Base-by-base conservation (phyloP, 208 protist genomes). In the Leishmania arabica region DNA sequence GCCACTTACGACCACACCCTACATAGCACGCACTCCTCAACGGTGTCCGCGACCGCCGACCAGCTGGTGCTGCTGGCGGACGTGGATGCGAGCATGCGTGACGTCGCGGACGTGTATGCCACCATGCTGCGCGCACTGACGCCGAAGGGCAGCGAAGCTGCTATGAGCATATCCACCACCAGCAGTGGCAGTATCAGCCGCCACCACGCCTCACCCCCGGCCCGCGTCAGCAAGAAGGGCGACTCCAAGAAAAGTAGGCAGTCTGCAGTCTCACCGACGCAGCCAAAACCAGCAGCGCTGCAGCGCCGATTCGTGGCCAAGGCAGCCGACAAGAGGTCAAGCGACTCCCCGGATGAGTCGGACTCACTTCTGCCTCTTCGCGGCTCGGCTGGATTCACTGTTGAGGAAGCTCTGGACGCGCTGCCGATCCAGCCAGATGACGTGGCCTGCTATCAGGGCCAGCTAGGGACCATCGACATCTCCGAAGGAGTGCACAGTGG, bases 31-130 rank as follows among this genome's bases (percentile, higher is more conserved):
- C 56, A 37, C 34, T 76, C 73, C 21, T 31, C 64, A 9, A 66
- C 72, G 27, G 69, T 47, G 49, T 54, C 60, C 24, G 24, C 37
- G 19, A 72, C 37, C 8, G 62, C 79, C 7, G 24, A 60, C 19
- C 47, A 66, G 77, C 40, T 62, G 37, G 31, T 85, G 34, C 45
- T 51, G 34, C 58, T 85, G 40, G 75, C 73, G 24, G 86, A 89
- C 69, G 78, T 81, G 47, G 82, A 86, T 54, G 86, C 73, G 54
- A 82, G 78, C 45, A 71, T 91, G 66, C 85, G 83, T 31, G 85
- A 91, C 15, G 49, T 89, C n/a, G 88, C 78, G 3, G 83, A 78
- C 9, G 73, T 86, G 40, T 85, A 85, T 51, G 71, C 49, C 40
- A 79, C 77, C 34, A 51, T 85, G 42, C 62, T 82, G 60, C 70